Base-by-base conservation (phyloP, 176 grass and related monocot species). In the Triticum aestivum region DNA sequence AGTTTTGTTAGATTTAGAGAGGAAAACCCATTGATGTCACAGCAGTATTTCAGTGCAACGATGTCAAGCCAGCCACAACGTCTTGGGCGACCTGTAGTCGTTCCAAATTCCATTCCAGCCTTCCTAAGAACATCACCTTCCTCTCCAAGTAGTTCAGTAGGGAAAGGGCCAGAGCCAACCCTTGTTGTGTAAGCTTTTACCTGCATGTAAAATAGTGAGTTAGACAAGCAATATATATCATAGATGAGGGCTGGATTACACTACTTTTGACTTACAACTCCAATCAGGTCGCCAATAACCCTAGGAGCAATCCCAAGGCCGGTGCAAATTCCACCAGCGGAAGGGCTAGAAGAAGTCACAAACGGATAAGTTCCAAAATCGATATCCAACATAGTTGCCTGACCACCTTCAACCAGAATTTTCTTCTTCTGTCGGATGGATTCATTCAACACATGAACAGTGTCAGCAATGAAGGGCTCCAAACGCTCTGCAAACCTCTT, bases 341-440 rank as follows among this genome's bases (percentile, higher is more conserved):
- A 93, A 81, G 94, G 91, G 78, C 65, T 93, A 33, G 94, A 97
- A 59, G 94, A 97, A 64, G 94, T 97, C 79, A 97, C 94, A 62
- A 90, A 97, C 77, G 94, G 94, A 68, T 94, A 97, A 23, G 94
- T 97, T 73, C 94, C 94, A 88, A 93, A 94, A 90, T 97, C 94
- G 8, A 97, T 89, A 88, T 97, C 94, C 80, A 97, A 78, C 92
- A 97, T 93, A 37, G 94, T 97, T 90, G 94, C 94, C 84, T 97
- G 94, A 86, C 94, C 92, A 23, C 91, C 94, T 92, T 97, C 94
- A 82, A 97, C 91, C 26, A 97, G 80, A 82, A 97, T 88, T 87
- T 94, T 93, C 86, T 92, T 94, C 47, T 90, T 89, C 61, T 94
- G 89, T 47, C 75, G 72, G 63, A 97, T 86, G 24, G 87, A 88